Conservation (phyloP, 1,139 yeast genomes). For the Blastobotrys buckinghamii region DNA sequence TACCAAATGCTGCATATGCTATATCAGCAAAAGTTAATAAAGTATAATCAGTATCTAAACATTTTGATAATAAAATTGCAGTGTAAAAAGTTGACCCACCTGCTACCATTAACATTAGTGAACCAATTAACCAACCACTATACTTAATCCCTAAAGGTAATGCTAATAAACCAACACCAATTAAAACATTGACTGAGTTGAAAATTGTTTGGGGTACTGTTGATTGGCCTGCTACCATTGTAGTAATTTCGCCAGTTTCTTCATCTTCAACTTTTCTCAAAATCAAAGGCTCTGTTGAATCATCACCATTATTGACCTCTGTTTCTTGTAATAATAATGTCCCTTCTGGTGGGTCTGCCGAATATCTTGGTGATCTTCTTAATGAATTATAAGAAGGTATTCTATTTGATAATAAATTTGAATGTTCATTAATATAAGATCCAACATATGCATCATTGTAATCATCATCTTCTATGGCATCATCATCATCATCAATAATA, state of each 20-base stretch:
- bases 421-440: slow-evolving; percentile 2
- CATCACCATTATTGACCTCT: slow-evolving; percentile 18
- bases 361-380: slow-evolving; percentile 7
- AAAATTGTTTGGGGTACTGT: slow-evolving; percentile 85
- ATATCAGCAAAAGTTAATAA: slow-evolving; percentile 85
- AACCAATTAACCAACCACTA: slow-evolving; percentile 77
- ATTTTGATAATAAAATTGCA: slow-evolving; percentile 57
- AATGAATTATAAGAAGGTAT: slow-evolving; percentile 5
- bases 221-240: slow-evolving; percentile 75
- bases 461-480: too few species aligned
- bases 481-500: slow-evolving; percentile 17
- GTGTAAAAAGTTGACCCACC: slow-evolving; percentile 63
- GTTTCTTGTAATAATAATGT: slow-evolving; percentile 24
- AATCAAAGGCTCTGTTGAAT: slow-evolving; percentile 44
- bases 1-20: slow-evolving; percentile 70
- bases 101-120: slow-evolving; percentile 45
- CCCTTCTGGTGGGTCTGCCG: slow-evolving; percentile 21
- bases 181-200: slow-evolving; percentile 77
- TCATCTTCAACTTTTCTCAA: slow-evolving; percentile 62
- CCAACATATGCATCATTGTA: not conserved
- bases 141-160: slow-evolving; percentile 73
- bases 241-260: slow-evolving; percentile 61
- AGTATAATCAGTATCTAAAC: slow-evolving; percentile 69
- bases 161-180: slow-evolving; percentile 83
- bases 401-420: slow-evolving; percentile 8